These are phyloP conservation scores for Pisolithus tinctorius DNA, from an alignment of 768 basidiomycete species.

Conservation along the genomic window DNA sequence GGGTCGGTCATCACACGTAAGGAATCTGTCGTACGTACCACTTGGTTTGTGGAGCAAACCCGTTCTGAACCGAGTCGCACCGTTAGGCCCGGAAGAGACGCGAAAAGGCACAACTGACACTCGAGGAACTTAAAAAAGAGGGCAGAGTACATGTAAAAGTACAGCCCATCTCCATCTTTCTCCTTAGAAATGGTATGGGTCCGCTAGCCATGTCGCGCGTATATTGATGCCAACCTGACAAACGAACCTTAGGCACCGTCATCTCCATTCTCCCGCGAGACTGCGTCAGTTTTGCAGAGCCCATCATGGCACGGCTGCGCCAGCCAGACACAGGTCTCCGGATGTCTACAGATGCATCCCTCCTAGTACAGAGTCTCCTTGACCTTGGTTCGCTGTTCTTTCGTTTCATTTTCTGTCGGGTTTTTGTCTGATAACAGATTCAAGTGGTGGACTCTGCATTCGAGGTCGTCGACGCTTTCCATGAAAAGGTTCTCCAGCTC, in stretches of 20 bases:
- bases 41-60: no score
- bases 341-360: conserved; percentile 56
- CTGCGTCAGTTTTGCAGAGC: conserved; percentile 42
- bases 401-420: no score
- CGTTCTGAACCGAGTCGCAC: not conserved
- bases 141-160: conserved; percentile 55
- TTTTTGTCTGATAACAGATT: not conserved
- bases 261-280: conserved; percentile 50
- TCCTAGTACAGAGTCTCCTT: conserved; percentile 63
- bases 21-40: conserved; percentile 5
- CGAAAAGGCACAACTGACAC: conserved; percentile 6
- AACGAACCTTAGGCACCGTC: conserved; percentile 42
- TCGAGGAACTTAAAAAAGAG: conserved; percentile 39
- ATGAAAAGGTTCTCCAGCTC: conserved; percentile 52
- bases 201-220: conserved; percentile 5
- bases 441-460: conserved; percentile 63
- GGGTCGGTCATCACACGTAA: not conserved
- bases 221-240: no score
- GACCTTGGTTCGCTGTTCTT: conserved; percentile 37
- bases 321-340: conserved; percentile 56
- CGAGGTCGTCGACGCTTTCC: conserved; percentile 64
- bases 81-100: conserved; percentile 5
- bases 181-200: conserved; percentile 51
- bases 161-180: conserved; percentile 61
- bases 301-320: conserved; percentile 52